Evolutionary conservation across 139 green algal genomes (phyloP).

Genomic region (Haematococcus lacustris): DNA sequence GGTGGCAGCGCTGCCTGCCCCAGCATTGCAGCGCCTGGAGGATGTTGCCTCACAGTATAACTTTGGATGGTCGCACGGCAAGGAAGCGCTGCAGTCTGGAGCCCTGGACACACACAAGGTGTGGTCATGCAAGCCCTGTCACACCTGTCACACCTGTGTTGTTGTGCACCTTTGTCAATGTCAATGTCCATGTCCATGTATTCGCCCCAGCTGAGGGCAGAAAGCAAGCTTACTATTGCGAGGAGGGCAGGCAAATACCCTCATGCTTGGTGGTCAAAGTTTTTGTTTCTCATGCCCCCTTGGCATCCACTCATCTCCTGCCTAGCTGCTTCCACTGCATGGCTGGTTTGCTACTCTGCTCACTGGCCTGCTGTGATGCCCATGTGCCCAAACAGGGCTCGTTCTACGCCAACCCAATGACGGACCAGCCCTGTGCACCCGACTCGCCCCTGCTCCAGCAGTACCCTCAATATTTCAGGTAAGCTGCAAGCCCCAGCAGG

Average conservation of each 20-base stretch:
- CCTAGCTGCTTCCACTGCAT: too few species aligned
- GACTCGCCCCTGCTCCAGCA: neutral
- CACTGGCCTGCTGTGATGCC: too few species aligned
- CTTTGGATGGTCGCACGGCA: constrained; percentile 65
- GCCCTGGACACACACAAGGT: constrained; percentile 48
- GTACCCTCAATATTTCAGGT: neutral
- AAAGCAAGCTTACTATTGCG: neutral
- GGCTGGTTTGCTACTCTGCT: too few species aligned
- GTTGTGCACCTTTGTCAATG: neutral
- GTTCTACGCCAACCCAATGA: constrained; percentile 65
- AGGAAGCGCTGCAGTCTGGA: constrained; percentile 49
- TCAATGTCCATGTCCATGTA: neutral
- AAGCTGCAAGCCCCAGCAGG: too few species aligned
- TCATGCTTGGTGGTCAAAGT: neutral
- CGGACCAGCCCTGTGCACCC: neutral
- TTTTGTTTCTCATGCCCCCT: constrained; percentile 12
- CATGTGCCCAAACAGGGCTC: constrained; percentile 45
- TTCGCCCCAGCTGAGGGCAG: neutral
- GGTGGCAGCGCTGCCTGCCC: too few species aligned
- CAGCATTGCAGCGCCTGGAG: too few species aligned
- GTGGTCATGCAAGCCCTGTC: neutral
- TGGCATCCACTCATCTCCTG: too few species aligned
- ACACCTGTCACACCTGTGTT: neutral
- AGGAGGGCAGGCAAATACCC: neutral
- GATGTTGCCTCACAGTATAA: constrained; percentile 48